These are phyloP conservation scores for Phanerochaete carnosa DNA, from an alignment of 768 basidiomycete species.

Conservation along the genomic window DNA sequence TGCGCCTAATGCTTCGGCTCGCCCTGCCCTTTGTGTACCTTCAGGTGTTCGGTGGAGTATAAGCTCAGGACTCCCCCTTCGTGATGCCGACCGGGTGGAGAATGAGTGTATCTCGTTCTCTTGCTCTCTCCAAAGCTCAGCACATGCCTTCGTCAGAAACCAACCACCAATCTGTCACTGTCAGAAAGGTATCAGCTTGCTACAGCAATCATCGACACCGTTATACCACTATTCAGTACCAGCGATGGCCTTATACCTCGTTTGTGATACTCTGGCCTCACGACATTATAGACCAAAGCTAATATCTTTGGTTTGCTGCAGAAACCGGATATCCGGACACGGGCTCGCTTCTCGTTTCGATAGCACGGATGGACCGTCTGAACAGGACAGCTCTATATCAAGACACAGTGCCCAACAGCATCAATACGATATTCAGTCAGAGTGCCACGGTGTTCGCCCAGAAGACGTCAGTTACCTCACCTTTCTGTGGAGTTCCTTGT, in stretches of 20 bases:
- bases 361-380: neutral
- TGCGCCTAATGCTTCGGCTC: too few relatives aligned
- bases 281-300: neutral
- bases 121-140: too few relatives aligned
- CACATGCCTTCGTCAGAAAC: too few relatives aligned
- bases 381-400: neutral
- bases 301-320: neutral
- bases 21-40: too few relatives aligned
- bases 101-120: too few relatives aligned
- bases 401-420: neutral
- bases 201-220: neutral
- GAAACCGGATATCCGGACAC: neutral
- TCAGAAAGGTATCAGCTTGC: too few relatives aligned
- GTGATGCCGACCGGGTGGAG: neutral
- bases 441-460: neutral
- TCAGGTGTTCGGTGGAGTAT: too few relatives aligned
- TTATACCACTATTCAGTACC: neutral
- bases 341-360: neutral
- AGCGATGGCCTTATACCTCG: neutral
- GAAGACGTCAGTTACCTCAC: neutral
- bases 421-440: neutral
- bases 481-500: neutral
- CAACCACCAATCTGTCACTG: too few relatives aligned
- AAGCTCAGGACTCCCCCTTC: too few relatives aligned
- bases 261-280: neutral